These are phyloP conservation scores for Logfia minima DNA, from an alignment of 129 eudicot species.

Conservation along the genomic window DNA sequence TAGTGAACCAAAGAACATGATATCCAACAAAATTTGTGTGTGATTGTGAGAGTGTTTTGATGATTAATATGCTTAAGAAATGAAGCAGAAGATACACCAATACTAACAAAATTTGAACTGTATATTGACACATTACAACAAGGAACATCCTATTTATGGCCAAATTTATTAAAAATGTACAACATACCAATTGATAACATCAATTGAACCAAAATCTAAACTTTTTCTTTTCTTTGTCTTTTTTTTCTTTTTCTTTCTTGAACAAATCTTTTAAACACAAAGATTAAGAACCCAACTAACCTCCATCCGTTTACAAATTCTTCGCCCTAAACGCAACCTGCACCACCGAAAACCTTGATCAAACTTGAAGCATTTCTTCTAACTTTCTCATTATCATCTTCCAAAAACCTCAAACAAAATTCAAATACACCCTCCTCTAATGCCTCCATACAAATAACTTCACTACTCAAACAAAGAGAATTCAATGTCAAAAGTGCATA, in stretches of 20 bases:
- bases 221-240: constrained; percentile 15
- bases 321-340: constrained; percentile 25
- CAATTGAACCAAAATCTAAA: constrained; percentile 35
- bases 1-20: background rate
- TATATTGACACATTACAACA: constrained; percentile 40
- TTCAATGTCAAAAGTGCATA: constrained; percentile 64
- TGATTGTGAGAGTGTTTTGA: constrained; percentile 10
- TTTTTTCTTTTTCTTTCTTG: constrained; percentile 27
- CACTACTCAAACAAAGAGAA: constrained; percentile 58
- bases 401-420: constrained; percentile 70
- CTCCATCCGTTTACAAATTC: constrained; percentile 18
- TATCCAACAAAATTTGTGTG: background rate
- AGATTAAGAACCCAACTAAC: constrained; percentile 37
- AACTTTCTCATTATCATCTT: constrained; percentile 86
- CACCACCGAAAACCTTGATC: constrained; percentile 67
- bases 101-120: constrained; percentile 41
- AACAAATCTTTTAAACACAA: constrained; percentile 45
- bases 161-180: constrained; percentile 50
- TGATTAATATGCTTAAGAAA: constrained; percentile 17
- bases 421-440: constrained; percentile 66
- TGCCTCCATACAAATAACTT: constrained; percentile 52
- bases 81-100: constrained; percentile 15
- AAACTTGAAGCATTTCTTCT: constrained; percentile 71
- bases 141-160: constrained; percentile 37
- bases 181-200: constrained; percentile 43